Base-by-base conservation (phyloP, 2,329 filamentous ascomycete species). In the Rutstroemia sp. region DNA sequence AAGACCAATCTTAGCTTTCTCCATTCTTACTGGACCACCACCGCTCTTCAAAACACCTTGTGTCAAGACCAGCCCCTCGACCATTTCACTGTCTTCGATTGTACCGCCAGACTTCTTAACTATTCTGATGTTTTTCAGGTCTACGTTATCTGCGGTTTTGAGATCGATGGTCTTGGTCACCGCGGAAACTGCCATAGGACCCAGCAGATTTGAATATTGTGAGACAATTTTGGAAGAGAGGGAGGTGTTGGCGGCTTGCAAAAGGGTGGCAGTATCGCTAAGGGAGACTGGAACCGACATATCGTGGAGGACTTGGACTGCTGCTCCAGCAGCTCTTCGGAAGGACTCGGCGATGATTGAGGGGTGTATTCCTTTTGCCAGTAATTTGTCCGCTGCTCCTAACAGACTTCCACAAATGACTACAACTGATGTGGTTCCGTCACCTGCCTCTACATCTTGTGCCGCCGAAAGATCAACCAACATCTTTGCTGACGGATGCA, bases 401-500 rank as follows among this genome's bases (percentile, higher is more conserved):
- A 99, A 81, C 66, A 99, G 79, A 75, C 90, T 95, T 70, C 94
- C 95, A 66, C 90, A 94, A 74, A 99, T 96, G 64, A 99, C 94
- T 30, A 99, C 94, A 25, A 99, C 94, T 3, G 92, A 97, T 38
- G 94, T 99, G 56, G 94, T 99, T 68, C 94, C 95, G 73, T 99
- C 94, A 76, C 94, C 94, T 62, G 94, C 94, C 74, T 99, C 94
- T 60, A 99, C 91, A 77, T 99, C 94, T 74, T 99, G 94, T 63
- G 94, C 94, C 65, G 94, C 90, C 68, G 92, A 95, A 61, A 99
- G 82, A 73, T 99, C 92, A 69, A 99, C 94, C 65, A 99, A 81
- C 94, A 99, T 99, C 78, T 96, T 96, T 52, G 94, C 94, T 49
- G 95, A 95, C n/a, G 94, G 94, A 72, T 99, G 94, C 87, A 99